Evolutionary conservation across 352 stramenopile species (phyloP).

Genomic region (Pythium volutum): DNA sequence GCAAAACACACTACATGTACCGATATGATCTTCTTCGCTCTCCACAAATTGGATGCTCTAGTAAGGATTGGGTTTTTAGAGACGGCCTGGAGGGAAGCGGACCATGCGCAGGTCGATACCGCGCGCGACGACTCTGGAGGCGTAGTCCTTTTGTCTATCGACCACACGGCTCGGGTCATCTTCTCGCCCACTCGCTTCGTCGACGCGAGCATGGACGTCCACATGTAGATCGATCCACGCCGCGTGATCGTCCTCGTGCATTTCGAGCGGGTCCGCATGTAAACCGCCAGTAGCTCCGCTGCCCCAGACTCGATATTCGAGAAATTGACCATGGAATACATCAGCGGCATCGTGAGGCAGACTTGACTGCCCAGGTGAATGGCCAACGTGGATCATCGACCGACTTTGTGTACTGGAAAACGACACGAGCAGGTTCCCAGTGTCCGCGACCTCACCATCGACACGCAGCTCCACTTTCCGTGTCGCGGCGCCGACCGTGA

Average conservation of each 20-base stretch:
- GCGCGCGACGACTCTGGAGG: background rate
- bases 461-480: background rate
- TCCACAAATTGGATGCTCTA: too few relatives aligned
- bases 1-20: background rate
- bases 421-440: background rate
- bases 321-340: background rate
- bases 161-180: background rate
- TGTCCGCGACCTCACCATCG: background rate
- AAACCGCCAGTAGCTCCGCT: background rate
- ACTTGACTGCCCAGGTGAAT: background rate
- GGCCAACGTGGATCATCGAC: background rate
- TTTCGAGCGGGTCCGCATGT: background rate
- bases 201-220: background rate
- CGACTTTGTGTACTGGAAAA: background rate
- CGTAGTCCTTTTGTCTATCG: background rate
- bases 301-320: background rate
- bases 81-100: background rate
- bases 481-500: background rate
- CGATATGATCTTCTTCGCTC: too few relatives aligned
- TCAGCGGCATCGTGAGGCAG: background rate
- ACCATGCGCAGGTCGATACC: background rate
- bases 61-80: background rate
- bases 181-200: background rate
- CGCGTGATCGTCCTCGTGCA: background rate
- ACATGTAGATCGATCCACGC: background rate